Conservation (phyloP, 2,329 filamentous ascomycete genomes). For the Simplicillium aogashimaense region DNA sequence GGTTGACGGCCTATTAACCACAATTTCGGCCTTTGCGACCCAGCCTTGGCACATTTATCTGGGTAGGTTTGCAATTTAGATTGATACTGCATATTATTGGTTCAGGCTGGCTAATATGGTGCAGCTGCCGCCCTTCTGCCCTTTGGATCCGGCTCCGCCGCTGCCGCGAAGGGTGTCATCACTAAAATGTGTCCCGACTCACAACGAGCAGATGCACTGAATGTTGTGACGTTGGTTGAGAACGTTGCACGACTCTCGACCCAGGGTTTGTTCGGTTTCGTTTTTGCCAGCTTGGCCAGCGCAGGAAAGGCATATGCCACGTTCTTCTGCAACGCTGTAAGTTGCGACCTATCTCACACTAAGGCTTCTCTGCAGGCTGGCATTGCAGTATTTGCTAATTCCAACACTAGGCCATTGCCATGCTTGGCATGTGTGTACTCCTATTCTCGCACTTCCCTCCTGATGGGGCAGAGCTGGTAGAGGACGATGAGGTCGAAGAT, state of each 20-base stretch:
- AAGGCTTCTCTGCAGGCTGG: too few species aligned
- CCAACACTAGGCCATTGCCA: constrained; percentile 33
- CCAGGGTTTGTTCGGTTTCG: constrained; percentile 54
- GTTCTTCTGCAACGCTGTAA: constrained; percentile 57
- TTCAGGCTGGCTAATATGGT: neutral
- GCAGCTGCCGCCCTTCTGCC: constrained; percentile 53
- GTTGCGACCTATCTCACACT: constrained; percentile 11
- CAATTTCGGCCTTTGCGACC: constrained; percentile 50
- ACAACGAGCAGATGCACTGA: constrained; percentile 55
- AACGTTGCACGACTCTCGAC: constrained; percentile 57
- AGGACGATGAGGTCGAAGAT: constrained; percentile 14
- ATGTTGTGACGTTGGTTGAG: constrained; percentile 60
- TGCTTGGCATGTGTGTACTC: constrained; percentile 33
- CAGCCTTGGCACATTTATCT: constrained; percentile 60
- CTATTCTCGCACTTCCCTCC: constrained; percentile 34
- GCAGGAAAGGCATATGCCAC: constrained; percentile 50
- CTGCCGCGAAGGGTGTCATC: constrained; percentile 64
- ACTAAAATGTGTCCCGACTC: constrained; percentile 56
- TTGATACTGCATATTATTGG: too few species aligned
- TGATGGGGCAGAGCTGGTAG: constrained; percentile 29
- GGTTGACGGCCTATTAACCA: constrained; percentile 54
- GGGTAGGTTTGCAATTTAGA: too few species aligned
- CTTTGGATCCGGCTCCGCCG: constrained; percentile 58
- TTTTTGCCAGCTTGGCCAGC: constrained; percentile 54
- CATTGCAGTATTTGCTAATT: constrained; percentile 6